A percentile compares a stretch with the other conserved stretches of the same genome.
These are phyloP conservation scores for Nemophila menziesii DNA, from an alignment of 257 asterid genomes.

Conservation along the genomic window DNA sequence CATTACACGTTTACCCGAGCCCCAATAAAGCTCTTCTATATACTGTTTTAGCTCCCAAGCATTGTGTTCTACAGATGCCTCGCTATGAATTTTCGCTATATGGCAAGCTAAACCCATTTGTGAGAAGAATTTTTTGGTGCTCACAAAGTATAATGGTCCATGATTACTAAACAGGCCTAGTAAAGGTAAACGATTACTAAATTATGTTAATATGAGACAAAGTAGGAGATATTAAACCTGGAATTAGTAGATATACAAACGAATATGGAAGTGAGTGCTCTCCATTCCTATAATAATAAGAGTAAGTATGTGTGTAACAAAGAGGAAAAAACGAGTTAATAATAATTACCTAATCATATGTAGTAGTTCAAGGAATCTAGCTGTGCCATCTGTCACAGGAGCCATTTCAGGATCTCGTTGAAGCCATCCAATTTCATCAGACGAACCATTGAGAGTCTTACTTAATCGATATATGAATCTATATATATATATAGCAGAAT, in stretches of 20 bases:
- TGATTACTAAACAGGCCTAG: slow-evolving; percentile 89
- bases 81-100: slow-evolving; percentile 87
- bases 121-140: slow-evolving; percentile 72
- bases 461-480: slow-evolving; percentile 46
- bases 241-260: slow-evolving; percentile 79
- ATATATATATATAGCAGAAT: slow-evolving; percentile 21
- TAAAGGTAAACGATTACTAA: slow-evolving; percentile 15
- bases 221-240: slow-evolving; percentile 38
- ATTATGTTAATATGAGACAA: slow-evolving; percentile 1
- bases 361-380: slow-evolving; percentile 64
- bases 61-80: slow-evolving; percentile 86
- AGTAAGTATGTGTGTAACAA: neutral
- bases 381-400: slow-evolving; percentile 77
- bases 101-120: slow-evolving; percentile 93
- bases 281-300: slow-evolving; percentile 50
- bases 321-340: neutral
- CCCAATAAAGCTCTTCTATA: slow-evolving; percentile 92
- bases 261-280: slow-evolving; percentile 69
- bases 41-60: slow-evolving; percentile 92
- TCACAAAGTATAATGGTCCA: slow-evolving; percentile 74
- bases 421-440: slow-evolving; percentile 92
- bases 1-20: slow-evolving; percentile 81
- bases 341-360: slow-evolving; percentile 50
- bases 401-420: slow-evolving; percentile 63
- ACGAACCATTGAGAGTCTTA: slow-evolving; percentile 66